Evolutionary conservation across 2,329 filamentous ascomycete genomes (phyloP).

Genomic region (Colletotrichum magnum): DNA sequence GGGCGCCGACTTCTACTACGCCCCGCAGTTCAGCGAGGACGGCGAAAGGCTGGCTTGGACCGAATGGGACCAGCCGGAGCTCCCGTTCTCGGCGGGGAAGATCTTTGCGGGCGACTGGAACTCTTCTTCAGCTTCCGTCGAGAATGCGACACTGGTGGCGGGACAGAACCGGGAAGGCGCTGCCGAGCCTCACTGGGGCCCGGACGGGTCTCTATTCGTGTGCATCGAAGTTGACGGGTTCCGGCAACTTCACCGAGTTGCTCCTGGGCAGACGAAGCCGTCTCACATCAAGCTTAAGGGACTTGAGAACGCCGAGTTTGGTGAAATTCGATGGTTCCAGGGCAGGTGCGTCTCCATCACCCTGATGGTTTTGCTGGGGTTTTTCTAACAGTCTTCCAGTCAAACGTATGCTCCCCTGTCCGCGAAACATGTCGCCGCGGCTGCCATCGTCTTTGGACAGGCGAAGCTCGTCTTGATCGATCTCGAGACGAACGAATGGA

Average conservation of each 20-base stretch:
- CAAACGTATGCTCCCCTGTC: constrained; percentile 57
- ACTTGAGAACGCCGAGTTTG: constrained; percentile 58
- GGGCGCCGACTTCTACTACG: constrained; percentile 67
- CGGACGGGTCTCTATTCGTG: constrained; percentile 64
- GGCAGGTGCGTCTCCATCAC: constrained; percentile 47
- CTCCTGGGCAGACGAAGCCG: constrained; percentile 45
- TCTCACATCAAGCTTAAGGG: constrained; percentile 52
- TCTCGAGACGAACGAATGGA: constrained; percentile 49
- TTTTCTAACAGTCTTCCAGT: constrained; percentile 43
- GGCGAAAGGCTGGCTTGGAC: constrained; percentile 64
- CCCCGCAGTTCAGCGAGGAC: constrained; percentile 63
- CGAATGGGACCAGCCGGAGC: constrained; percentile 68
- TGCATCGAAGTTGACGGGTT: constrained; percentile 61
- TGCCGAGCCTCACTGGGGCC: constrained; percentile 65
- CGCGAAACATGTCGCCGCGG: constrained; percentile 51
- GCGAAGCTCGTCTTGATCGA: constrained; percentile 56
- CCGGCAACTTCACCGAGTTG: constrained; percentile 62
- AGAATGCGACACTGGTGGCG: constrained; percentile 53
- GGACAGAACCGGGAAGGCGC: constrained; percentile 59
- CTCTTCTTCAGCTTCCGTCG: constrained; percentile 47
- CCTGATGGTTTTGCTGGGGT: background rate
- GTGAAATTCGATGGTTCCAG: constrained; percentile 49
- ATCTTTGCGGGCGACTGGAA: constrained; percentile 60
- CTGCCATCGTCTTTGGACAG: constrained; percentile 49
- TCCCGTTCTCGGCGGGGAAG: constrained; percentile 64